Percentiles rank a stretch among this genome's conserved stretches.
These are phyloP conservation scores for Micractinium conductrix DNA, from an alignment of 139 green algal species.

Conservation along the genomic window DNA sequence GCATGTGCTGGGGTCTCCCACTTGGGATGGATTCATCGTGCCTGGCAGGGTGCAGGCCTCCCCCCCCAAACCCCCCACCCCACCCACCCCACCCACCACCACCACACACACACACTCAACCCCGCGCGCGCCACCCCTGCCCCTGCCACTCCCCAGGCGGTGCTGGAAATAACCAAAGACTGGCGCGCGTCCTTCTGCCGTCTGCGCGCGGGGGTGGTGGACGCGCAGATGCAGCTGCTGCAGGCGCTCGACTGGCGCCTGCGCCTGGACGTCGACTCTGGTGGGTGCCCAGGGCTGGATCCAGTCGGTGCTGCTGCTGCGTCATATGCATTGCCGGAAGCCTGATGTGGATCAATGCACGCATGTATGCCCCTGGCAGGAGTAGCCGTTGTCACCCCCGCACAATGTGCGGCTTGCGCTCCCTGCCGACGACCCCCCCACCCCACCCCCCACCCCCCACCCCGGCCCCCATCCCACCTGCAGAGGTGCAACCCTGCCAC, in stretches of 20 bases:
- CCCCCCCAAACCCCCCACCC: too few species aligned
- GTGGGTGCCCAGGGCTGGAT: too few species aligned
- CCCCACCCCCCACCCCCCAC: neutral
- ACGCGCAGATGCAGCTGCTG: neutral
- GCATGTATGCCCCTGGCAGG: too few species aligned
- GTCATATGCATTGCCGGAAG: neutral
- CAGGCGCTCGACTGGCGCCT: slow-evolving; percentile 24
- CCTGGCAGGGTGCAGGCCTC: too few species aligned
- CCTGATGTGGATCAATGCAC: too few species aligned
- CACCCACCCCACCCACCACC: too few species aligned
- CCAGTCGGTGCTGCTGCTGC: neutral
- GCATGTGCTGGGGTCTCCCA: too few species aligned
- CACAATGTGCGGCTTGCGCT: too few species aligned
- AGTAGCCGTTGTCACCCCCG: too few species aligned
- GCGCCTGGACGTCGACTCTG: neutral
- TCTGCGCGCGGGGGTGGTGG: neutral
- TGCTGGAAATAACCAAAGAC: slow-evolving; percentile 15
- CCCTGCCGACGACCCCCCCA: neutral
- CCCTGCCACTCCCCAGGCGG: neutral
- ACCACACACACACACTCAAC: too few species aligned
- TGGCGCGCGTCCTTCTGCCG: slow-evolving; percentile 19
- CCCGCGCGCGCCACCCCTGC: too few species aligned
- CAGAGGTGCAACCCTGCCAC: slow-evolving; percentile 19
- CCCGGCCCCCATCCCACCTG: neutral
- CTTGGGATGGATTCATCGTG: too few species aligned